Conservation (phyloP, 495 filamentous ascomycete genomes). For the Tuber magnatum region DNA sequence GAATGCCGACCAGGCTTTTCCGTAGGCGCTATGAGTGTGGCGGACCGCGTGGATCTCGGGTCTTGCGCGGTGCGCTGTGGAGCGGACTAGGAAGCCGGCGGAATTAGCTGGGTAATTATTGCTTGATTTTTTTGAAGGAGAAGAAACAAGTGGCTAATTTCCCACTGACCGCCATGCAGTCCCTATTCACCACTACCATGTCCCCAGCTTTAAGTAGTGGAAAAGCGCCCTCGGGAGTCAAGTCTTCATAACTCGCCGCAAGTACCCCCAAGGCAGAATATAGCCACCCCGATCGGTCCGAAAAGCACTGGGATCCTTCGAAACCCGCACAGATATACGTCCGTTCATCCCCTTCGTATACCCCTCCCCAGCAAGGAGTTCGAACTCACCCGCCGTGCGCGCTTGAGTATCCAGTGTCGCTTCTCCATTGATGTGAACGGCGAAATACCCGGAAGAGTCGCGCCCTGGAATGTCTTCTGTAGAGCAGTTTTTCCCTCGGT, state of each 20-base stretch:
- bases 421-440: not conserved
- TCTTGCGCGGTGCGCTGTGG: slow-evolving; percentile 51
- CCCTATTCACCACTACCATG: slow-evolving; percentile 52
- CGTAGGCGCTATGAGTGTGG: slow-evolving; percentile 51
- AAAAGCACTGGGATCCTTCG: slow-evolving; percentile 54
- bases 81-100: slow-evolving; percentile 64
- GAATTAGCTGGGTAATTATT: slow-evolving; percentile 50
- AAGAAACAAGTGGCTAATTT: not conserved
- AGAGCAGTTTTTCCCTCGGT: not conserved
- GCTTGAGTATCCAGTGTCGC: slow-evolving; percentile 21
- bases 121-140: not conserved
- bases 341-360: slow-evolving; percentile 61
- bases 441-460: not conserved
- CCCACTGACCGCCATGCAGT: slow-evolving; percentile 45
- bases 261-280: not conserved
- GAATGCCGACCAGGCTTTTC: slow-evolving; percentile 51
- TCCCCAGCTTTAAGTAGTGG: slow-evolving; percentile 49
- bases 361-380: slow-evolving; percentile 51
- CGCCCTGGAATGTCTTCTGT: not conserved
- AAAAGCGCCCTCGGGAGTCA: slow-evolving; percentile 52
- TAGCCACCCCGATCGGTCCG: slow-evolving; percentile 54
- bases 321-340: slow-evolving; percentile 60
- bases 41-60: slow-evolving; percentile 51
- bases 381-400: slow-evolving; percentile 58
- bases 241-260: not conserved